phyloP scores from a whole-genome alignment of 345 rosid genomes.

The Psidium friedrichsthalianum region DNA sequence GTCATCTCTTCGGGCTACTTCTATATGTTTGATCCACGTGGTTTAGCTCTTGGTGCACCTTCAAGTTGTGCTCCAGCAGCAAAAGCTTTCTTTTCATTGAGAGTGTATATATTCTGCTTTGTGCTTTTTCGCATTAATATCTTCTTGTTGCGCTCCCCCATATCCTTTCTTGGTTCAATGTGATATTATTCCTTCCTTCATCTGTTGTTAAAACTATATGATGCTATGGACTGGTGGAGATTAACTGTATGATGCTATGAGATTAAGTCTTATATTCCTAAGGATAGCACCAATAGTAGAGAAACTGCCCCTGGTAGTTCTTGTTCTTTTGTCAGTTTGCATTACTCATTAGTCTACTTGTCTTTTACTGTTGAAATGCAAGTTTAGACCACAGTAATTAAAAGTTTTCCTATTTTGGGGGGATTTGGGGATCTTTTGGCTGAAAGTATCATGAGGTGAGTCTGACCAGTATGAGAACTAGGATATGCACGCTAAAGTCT shows the following conservation, averaged over 20 bases:
- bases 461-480: not conserved
- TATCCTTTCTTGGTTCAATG: not conserved
- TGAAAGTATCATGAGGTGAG: not conserved
- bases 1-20: slow-evolving; percentile 74
- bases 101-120: slow-evolving; percentile 23
- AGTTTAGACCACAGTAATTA: not conserved
- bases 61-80: slow-evolving; percentile 63
- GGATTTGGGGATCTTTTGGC: not conserved
- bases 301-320: not conserved
- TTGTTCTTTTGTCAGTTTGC: not conserved
- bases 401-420: not conserved
- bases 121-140: not conserved
- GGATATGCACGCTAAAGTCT: not conserved
- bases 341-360: not conserved
- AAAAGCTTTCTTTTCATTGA: slow-evolving; percentile 77
- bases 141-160: not conserved
- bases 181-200: not conserved
- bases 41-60: slow-evolving; percentile 54
- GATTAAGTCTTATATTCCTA: not conserved
- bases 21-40: slow-evolving; percentile 89
- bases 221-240: not conserved
- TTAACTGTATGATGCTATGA: not conserved
- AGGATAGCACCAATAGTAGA: not conserved
- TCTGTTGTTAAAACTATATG: not conserved
- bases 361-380: not conserved